Evolutionary conservation across 2,329 filamentous ascomycete genomes (phyloP).

Genomic region (Dothideomycetidae sp.): DNA sequence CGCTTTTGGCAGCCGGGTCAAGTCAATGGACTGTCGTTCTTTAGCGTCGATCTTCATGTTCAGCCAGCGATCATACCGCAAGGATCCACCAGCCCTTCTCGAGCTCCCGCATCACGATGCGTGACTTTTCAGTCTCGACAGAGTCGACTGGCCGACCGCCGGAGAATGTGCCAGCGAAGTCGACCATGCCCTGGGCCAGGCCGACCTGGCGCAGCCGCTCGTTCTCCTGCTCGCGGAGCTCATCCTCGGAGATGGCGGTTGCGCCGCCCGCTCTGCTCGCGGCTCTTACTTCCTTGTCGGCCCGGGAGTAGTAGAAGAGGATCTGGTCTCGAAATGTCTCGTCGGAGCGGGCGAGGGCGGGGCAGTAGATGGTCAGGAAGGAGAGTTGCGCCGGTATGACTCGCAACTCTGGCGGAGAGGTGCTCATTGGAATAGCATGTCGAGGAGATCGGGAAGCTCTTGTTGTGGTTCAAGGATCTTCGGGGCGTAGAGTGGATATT

Average conservation of each 20-base stretch:
- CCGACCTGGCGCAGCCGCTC: constrained; percentile 85
- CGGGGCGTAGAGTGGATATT: too few species aligned
- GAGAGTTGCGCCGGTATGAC: constrained; percentile 62
- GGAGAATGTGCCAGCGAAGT: constrained; percentile 79
- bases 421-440: constrained; percentile 6
- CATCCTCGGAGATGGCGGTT: constrained; percentile 24
- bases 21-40: constrained; percentile 52
- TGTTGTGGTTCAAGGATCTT: too few species aligned
- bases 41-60: constrained; percentile 12
- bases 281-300: constrained; percentile 18
- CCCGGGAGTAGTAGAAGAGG: constrained; percentile 70
- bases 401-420: constrained; percentile 1
- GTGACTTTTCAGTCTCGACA: constrained; percentile 80
- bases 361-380: constrained; percentile 92
- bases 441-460: background rate
- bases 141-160: constrained; percentile 61
- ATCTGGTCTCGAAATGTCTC: constrained; percentile 69
- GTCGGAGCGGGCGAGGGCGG: constrained; percentile 57
- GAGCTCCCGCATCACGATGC: constrained; percentile 73
- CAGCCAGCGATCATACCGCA: constrained; percentile 46
- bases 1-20: constrained; percentile 54
- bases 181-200: constrained; percentile 90
- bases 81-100: constrained; percentile 93
- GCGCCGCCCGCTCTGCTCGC: constrained; percentile 17
- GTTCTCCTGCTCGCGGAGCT: constrained; percentile 52